Base-by-base conservation (phyloP, 2,329 filamentous ascomycete genomes). In the Malbranchea cinnamomea region DNA sequence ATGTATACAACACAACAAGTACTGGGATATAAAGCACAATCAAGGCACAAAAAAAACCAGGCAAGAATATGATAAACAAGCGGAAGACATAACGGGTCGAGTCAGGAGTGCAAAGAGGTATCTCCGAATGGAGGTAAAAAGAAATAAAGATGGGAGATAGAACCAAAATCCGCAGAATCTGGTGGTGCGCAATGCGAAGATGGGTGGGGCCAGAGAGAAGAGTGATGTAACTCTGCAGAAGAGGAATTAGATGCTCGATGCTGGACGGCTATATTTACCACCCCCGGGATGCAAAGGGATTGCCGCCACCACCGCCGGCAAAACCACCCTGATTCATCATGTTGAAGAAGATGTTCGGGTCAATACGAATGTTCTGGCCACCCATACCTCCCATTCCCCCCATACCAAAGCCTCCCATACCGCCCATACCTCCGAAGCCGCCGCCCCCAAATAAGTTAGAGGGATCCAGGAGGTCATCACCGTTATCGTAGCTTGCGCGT, bases 381-480 rank as follows among this genome's bases (percentile, higher is more conserved):
- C 52, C 56, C 17, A 42, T 44, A 14, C 46, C 45, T 8, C 55
- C 50, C 43, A 54, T 52, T 7, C 52, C 51, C 25, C 60, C 62
- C 60, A 74, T 73, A 23, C 73, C 75, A 51, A 62, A 55, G 4
- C 65, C 65, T 14, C 63, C 61, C 49, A 62, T 60, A 12, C 60
- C 57, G 14, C 55, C 56, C 29, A 52, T 49, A n/a, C 50, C 49
- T 8, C 43, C 41, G 18, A 53, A 51, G 28, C 65, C 66, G 33
- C 68, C 68, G 27, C 73, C 71, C 31, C 73, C 67, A 44, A 87
- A 89, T 71, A 87, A 85, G 47, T 94, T 85, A 30, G 74, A 68
- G 3, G 82, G 80, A 49, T 94, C 87, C 34, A 89, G 68, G 17
- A 94, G 70, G 52, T 98, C 87, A 35, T 89, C 82, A 21, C 89